These are phyloP conservation scores for Puccinia horiana DNA, from an alignment of 1,284 basidiomycete species.

Conservation along the genomic window DNA sequence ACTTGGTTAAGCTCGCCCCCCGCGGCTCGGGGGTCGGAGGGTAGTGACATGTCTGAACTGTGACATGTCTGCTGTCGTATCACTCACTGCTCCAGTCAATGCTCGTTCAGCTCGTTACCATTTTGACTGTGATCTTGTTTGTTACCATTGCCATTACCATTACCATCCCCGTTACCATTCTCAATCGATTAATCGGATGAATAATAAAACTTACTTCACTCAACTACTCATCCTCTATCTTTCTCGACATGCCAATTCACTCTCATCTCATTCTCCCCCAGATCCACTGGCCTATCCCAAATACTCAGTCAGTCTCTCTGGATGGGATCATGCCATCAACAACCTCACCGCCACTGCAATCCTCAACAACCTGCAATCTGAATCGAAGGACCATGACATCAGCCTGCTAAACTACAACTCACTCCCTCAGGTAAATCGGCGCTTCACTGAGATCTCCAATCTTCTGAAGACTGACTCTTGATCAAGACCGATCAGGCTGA, in stretches of 20 bases:
- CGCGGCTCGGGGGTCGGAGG: not conserved
- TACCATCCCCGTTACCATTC: too few species aligned
- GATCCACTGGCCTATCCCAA: constrained; percentile 44
- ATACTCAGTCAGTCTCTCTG: constrained; percentile 28
- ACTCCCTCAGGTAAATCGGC: not conserved
- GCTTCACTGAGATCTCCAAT: not conserved
- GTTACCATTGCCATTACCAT: too few species aligned
- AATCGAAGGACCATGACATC: not conserved
- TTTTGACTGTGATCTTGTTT: too few species aligned
- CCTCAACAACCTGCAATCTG: not conserved
- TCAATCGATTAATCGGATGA: not conserved
- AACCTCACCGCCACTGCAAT: constrained; percentile 29
- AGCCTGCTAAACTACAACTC: constrained; percentile 10
- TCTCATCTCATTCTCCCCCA: constrained; percentile 42
- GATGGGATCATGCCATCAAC: constrained; percentile 35
- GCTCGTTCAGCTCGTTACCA: too few species aligned
- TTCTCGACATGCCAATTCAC: not conserved
- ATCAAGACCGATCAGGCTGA: not conserved
- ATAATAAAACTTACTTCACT: not conserved
- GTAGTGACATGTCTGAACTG: not conserved
- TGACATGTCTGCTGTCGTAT: not conserved
- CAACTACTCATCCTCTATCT: not conserved
- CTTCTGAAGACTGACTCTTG: not conserved
- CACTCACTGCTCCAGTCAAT: not conserved
- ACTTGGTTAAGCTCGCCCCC: too few species aligned